phyloP scores from a whole-genome alignment of 805 yeast genomes.

The Suhomyces canberraensis region DNA sequence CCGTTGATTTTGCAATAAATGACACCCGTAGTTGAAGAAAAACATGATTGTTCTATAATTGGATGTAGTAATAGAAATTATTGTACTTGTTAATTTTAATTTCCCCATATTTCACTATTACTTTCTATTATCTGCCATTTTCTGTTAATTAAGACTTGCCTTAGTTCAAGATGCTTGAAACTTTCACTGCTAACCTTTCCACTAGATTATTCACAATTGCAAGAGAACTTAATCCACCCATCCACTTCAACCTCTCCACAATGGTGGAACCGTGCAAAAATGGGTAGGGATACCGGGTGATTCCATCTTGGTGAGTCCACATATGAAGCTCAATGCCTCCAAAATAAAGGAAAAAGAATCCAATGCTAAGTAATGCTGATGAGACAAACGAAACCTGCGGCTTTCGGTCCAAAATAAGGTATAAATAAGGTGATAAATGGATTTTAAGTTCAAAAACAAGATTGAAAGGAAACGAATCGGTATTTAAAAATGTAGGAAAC shows the following conservation, averaged over 20 bases:
- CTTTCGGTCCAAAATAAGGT: constrained; percentile 11
- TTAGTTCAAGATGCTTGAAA: too few species aligned
- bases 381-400: background rate
- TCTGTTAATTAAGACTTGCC: too few species aligned
- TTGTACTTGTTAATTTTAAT: too few species aligned
- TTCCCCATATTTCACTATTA: too few species aligned
- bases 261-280: constrained; percentile 9
- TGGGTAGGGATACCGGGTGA: constrained; percentile 17
- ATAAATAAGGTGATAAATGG: constrained; percentile 24
- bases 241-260: constrained; percentile 9
- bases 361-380: background rate
- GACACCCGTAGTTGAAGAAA: too few species aligned
- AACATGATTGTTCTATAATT: too few species aligned
- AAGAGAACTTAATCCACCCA: constrained; percentile 4
- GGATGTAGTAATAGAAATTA: too few species aligned
- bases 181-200: too few species aligned
- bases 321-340: constrained; percentile 13
- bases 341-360: constrained; percentile 14
- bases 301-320: constrained; percentile 3
- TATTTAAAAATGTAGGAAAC: constrained; percentile 16
- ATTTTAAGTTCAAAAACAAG: constrained; percentile 19
- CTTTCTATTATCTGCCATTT: too few species aligned
- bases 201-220: too few species aligned
- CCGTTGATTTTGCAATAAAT: too few species aligned
- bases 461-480: constrained; percentile 15